Evolutionary conservation across 2,329 filamentous ascomycete genomes (phyloP).

Genomic region (Didymella glomerata): DNA sequence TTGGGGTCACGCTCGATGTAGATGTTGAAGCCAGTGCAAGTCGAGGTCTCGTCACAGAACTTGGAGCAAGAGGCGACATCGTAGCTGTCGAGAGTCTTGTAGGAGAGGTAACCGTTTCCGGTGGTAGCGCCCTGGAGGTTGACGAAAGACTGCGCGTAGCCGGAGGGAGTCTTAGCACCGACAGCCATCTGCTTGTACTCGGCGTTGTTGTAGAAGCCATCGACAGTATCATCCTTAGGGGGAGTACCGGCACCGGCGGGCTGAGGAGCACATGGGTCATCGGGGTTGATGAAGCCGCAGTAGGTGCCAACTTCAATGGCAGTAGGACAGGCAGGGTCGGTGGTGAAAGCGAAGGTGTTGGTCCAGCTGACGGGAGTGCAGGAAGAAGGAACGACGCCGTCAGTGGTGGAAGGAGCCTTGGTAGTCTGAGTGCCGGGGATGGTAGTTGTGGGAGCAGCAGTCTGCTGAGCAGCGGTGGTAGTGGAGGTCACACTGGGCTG

Average conservation of each 20-base stretch:
- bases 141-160: slow-evolving; percentile 32
- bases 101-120: slow-evolving; percentile 34
- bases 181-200: slow-evolving; percentile 36
- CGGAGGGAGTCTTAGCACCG: slow-evolving; percentile 31
- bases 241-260: slow-evolving; percentile 34
- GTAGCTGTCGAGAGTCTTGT: slow-evolving; percentile 37
- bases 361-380: slow-evolving; percentile 34
- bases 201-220: slow-evolving; percentile 35
- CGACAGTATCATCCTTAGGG: slow-evolving; percentile 33
- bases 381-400: slow-evolving; percentile 27
- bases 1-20: slow-evolving; percentile 38
- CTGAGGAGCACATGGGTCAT: slow-evolving; percentile 39
- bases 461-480: slow-evolving; percentile 2
- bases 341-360: slow-evolving; percentile 37
- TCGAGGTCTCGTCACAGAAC: slow-evolving; percentile 29
- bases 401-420: slow-evolving; percentile 29
- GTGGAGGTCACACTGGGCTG: slow-evolving; percentile 1
- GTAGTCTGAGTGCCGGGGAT: slow-evolving; percentile 11
- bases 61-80: slow-evolving; percentile 30
- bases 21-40: slow-evolving; percentile 41
- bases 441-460: slow-evolving; percentile 8
- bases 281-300: slow-evolving; percentile 41
- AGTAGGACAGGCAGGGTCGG: slow-evolving; percentile 32
- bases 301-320: slow-evolving; percentile 36
- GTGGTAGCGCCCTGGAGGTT: slow-evolving; percentile 30